Conservation (phyloP, 179 eudicot species). For the Carnegiea gigantea region DNA sequence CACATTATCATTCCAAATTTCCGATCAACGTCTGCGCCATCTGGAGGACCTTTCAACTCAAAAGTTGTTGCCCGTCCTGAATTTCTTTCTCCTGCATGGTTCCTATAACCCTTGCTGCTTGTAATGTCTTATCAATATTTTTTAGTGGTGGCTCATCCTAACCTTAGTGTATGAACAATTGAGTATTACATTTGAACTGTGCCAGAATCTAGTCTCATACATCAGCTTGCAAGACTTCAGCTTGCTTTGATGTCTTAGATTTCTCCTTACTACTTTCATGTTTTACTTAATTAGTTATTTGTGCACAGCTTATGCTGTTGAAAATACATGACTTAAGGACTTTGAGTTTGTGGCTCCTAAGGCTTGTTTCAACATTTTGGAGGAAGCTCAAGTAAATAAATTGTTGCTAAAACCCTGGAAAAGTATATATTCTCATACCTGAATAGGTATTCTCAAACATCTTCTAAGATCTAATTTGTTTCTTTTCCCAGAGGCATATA, state of each 20-base stretch:
- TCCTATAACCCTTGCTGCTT: no score
- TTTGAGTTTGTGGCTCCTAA: background rate
- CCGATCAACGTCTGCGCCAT: no score
- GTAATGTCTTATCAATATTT: no score
- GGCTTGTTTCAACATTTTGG: background rate
- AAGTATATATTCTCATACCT: background rate
- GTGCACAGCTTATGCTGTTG: background rate
- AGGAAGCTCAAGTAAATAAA: background rate
- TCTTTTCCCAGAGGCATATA: conserved; percentile 66
- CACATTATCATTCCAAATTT: no score
- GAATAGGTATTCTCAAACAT: background rate
- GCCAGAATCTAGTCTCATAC: background rate
- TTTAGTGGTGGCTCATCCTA: no score
- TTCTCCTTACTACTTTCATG: background rate
- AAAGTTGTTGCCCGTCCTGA: no score
- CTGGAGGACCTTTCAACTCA: no score
- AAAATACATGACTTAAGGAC: background rate
- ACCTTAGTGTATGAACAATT: no score
- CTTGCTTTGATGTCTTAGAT: background rate
- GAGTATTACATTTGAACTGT: no score
- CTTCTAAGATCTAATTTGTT: background rate
- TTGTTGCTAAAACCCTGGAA: background rate
- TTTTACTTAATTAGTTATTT: background rate
- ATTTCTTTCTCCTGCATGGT: no score
- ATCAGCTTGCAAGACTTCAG: no score